Conservation (phyloP, 2,329 filamentous ascomycete genomes). For the Fonsecaea erecta region DNA sequence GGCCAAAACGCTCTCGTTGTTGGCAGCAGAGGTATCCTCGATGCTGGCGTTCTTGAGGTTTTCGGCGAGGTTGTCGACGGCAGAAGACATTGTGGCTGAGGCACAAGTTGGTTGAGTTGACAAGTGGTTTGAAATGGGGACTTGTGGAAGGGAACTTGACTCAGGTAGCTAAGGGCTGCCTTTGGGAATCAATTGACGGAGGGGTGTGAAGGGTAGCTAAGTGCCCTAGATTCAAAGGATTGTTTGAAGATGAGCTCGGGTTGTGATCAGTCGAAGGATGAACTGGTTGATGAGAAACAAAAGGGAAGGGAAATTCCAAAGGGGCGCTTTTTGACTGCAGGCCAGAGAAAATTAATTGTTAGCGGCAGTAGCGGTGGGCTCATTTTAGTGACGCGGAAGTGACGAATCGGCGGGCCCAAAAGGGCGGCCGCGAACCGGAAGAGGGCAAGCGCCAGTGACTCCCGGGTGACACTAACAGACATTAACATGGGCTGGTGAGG, state of each 20-base stretch:
- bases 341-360: slow-evolving; percentile 17
- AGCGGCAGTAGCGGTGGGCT: slow-evolving; percentile 30
- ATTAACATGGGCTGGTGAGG: slow-evolving; percentile 4
- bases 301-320: slow-evolving; percentile 28
- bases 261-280: slow-evolving; percentile 38
- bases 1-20: slow-evolving; percentile 90
- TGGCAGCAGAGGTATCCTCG: slow-evolving; percentile 66
- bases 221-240: slow-evolving; percentile 73
- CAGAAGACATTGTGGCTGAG: slow-evolving; percentile 75
- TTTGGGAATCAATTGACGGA: slow-evolving; percentile 58
- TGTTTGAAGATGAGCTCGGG: slow-evolving; percentile 33
- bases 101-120: slow-evolving; percentile 45
- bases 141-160: slow-evolving; percentile 57
- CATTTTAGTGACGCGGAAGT: slow-evolving; percentile 27
- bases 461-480: slow-evolving; percentile 18
- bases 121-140: slow-evolving; percentile 42
- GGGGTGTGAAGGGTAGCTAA: slow-evolving; percentile 79
- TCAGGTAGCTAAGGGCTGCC: slow-evolving; percentile 64
- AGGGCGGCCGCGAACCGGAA: slow-evolving; percentile 15
- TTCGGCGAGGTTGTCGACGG: slow-evolving; percentile 71
- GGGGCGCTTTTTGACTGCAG: slow-evolving; percentile 19
- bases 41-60: slow-evolving; percentile 70
- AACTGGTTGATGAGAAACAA: slow-evolving; percentile 35
- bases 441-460: slow-evolving; percentile 3
- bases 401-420: slow-evolving; percentile 24